Evolutionary conservation across 2,329 filamentous ascomycete genomes (phyloP).

Genomic region (Neoscytalidium dimidiatum): DNA sequence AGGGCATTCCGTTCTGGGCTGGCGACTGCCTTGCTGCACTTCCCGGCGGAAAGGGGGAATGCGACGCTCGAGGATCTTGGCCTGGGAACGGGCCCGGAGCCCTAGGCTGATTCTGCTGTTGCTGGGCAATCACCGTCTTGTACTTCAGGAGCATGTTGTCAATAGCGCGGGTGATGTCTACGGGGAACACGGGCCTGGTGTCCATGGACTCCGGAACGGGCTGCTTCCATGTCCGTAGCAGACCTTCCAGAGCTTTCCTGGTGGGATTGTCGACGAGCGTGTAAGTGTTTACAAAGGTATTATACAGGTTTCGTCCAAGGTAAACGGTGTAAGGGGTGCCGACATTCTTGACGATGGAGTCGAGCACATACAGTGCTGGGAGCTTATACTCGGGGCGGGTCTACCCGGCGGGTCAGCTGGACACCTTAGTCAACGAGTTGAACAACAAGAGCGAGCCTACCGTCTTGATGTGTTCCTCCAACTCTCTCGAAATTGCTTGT

Average conservation of each 20-base stretch:
- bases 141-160: conserved; percentile 93
- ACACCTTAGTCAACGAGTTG: not conserved
- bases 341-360: conserved; percentile 98
- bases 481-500: conserved; percentile 82
- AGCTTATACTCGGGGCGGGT: conserved; percentile 86
- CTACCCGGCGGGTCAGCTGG: conserved; percentile 56
- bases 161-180: conserved; percentile 84
- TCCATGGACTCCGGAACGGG: conserved; percentile 92
- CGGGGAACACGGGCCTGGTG: conserved; percentile 85
- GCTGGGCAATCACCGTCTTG: conserved; percentile 61
- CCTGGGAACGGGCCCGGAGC: conserved; percentile 7
- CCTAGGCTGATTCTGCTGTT: conserved; percentile 55
- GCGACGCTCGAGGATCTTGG: conserved; percentile 2
- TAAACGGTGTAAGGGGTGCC: conserved; percentile 97
- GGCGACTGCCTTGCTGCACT: conserved; percentile 22
- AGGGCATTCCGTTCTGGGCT: conserved; percentile 31
- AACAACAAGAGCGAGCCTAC: conserved; percentile 62
- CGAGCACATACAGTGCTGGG: conserved; percentile 94
- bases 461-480: conserved; percentile 92
- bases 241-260: conserved; percentile 90
- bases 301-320: conserved; percentile 86
- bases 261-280: conserved; percentile 81
- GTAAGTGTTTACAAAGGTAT: conserved; percentile 96
- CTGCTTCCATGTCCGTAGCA: conserved; percentile 98
- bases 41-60: conserved; percentile 10